Evolutionary conservation across 495 filamentous ascomycete genomes (phyloP), one percentile per base, ranked within the genome.

Genomic region (Talaromyces stipitatus): DNA sequence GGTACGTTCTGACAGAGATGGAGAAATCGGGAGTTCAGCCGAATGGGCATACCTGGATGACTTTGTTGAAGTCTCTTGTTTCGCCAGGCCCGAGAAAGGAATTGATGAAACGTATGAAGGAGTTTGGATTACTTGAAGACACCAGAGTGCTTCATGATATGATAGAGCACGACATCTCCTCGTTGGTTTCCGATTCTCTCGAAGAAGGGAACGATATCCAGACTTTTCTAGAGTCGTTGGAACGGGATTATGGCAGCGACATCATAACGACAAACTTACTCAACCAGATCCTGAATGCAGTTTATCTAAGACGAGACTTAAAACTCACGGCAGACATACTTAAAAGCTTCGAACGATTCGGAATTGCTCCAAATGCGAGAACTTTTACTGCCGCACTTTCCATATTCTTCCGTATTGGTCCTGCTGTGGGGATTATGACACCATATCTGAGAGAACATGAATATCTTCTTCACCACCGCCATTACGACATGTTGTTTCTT

Each of bases 1-100:
- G 60, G 9, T 32, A 53, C 2, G 53, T 74, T 16, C 50, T 79
- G 20, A 38, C 57, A 4, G 45, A 50, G 22, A 78, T 80, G 75
- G 41, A 60, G 11, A 58, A 62, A 51, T 45, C 61, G 18, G 56
- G 68, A 1, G 62, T 81, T 46, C 58, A 60, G 8, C 76, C 78
- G 16, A 71, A 77, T 50, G 26, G 65, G 28, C n/a, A 67, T 3
- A 80, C 75, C 10, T 80, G 77, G 78, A 41, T 74, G 14, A 59
- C 68, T 7, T 69, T 79, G 12, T 58, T 78, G 29, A 55, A 66
- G 26, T 68, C 64, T 16, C 60, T 75, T 45, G 50, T 69, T 7
- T 66, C 61, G 2, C 64, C 70, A 23, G 62, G 58, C 14, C 62
- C 64, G n/a, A 73, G 72, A 58, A 50, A 60, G 12, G 14, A 57